Percentiles rank a stretch among this genome's conserved stretches.
These are phyloP conservation scores for Curvularia verruculosa DNA, from an alignment of 2,329 filamentous ascomycete species.

Conservation along the genomic window DNA sequence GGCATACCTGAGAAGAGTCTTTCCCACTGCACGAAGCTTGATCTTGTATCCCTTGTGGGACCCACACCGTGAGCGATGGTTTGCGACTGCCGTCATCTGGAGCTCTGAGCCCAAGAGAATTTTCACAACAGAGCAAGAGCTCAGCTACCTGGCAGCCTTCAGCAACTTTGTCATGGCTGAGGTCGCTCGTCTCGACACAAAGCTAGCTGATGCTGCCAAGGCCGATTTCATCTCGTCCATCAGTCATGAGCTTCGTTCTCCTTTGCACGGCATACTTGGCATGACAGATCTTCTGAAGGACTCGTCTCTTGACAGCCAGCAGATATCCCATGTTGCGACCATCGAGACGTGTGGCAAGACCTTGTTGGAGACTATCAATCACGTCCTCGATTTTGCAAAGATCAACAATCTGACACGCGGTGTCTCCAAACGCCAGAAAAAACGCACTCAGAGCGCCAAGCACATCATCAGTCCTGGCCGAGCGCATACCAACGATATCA, in stretches of 20 bases:
- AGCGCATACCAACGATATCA: constrained; percentile 43
- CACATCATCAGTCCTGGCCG: constrained; percentile 40
- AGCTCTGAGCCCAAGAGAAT: constrained; percentile 46
- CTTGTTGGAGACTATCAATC: constrained; percentile 51
- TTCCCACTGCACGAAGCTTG: constrained; percentile 47
- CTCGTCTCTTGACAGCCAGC: constrained; percentile 39
- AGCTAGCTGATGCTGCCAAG: constrained; percentile 55
- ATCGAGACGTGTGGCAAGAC: constrained; percentile 51
- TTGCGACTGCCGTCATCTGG: constrained; percentile 48
- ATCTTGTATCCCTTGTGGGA: constrained; percentile 51
- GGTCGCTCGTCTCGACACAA: constrained; percentile 48
- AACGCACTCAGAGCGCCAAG: constrained; percentile 38
- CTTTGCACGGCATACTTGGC: constrained; percentile 65
- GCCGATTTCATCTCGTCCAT: constrained; percentile 65
- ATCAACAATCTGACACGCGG: constrained; percentile 47
- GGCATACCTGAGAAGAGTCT: constrained; percentile 38
- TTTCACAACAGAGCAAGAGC: constrained; percentile 47
- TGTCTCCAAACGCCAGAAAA: constrained; percentile 38
- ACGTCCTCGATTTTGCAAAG: constrained; percentile 52
- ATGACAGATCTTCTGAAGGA: constrained; percentile 45
- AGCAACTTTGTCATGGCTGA: constrained; percentile 50
- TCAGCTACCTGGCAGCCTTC: constrained; percentile 49
- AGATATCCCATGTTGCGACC: constrained; percentile 51
- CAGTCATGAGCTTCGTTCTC: constrained; percentile 66
- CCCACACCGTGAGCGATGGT: constrained; percentile 47